phyloP scores from a whole-genome alignment of 164 flowering plant species.

The Kalanchoe fedtschenkoi region DNA sequence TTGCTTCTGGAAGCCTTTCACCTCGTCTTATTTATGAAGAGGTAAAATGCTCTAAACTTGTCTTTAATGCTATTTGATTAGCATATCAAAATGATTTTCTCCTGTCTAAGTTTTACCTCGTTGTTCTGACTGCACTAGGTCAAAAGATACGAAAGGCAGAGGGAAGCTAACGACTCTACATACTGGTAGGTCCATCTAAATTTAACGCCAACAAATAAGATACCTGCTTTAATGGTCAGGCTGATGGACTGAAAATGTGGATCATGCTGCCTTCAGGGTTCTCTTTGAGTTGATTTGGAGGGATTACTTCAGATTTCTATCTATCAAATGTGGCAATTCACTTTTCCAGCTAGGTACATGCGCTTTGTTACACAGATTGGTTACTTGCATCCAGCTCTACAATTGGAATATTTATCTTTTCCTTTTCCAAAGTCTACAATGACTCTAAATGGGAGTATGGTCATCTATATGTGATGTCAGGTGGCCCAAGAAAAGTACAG shows the following conservation, averaged over 20 bases:
- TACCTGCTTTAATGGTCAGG: background rate
- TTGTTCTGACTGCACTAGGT: conserved; percentile 37
- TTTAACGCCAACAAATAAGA: background rate
- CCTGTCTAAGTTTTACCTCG: conserved; percentile 1
- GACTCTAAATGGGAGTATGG: background rate
- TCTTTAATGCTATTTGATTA: background rate
- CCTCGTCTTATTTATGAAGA: conserved; percentile 73
- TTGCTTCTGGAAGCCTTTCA: conserved; percentile 80
- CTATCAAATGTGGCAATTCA: conserved; percentile 70
- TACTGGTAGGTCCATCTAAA: conserved; percentile 52
- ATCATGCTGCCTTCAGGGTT: conserved; percentile 44
- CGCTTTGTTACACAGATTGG: background rate
- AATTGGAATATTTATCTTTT: background rate
- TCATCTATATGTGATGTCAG: conserved; percentile 21
- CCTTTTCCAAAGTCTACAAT: background rate
- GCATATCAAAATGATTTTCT: background rate
- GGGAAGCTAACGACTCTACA: conserved; percentile 74
- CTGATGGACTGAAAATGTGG: background rate
- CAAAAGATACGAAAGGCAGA: conserved; percentile 68
- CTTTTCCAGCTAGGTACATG: conserved; percentile 68
- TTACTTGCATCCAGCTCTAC: too few species aligned
- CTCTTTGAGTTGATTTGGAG: conserved; percentile 92
- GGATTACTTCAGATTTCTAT: conserved; percentile 82
- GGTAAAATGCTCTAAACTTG: conserved; percentile 24
- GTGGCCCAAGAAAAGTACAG: conserved; percentile 75